Evolutionary conservation across 768 basidiomycete genomes (phyloP).

Genomic region (Leccinum arenicola): DNA sequence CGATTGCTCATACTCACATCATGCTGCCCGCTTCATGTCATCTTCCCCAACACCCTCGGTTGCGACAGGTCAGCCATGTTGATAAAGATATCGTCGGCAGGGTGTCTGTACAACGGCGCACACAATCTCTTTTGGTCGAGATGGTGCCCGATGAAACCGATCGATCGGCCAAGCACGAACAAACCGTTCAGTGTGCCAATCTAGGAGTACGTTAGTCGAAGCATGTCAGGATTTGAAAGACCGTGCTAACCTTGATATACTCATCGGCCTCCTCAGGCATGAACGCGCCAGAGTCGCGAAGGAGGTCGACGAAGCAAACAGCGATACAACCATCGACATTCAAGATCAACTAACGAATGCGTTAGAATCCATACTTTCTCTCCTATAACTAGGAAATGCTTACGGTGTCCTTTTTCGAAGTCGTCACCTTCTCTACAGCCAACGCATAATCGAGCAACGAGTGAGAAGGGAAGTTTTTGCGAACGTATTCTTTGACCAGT

Average conservation of each 20-base stretch:
- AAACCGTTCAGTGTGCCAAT: conserved; percentile 94
- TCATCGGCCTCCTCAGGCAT: conserved; percentile 94
- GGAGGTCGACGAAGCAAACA: conserved; percentile 93
- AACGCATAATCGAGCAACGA: conserved; percentile 91
- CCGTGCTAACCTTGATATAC: conserved; percentile 71
- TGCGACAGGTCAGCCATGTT: conserved; percentile 86
- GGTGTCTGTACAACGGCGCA: conserved; percentile 91
- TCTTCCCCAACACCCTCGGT: conserved; percentile 67
- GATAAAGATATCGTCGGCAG: conserved; percentile 95
- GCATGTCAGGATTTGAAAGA: background rate
- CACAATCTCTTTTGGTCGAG: conserved; percentile 95
- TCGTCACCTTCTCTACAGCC: conserved; percentile 96
- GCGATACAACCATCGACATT: conserved; percentile 97
- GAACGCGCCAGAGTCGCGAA: conserved; percentile 91
- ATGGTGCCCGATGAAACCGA: conserved; percentile 96
- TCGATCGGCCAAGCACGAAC: conserved; percentile 95
- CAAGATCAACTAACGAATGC: conserved; percentile 65
- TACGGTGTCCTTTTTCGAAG: conserved; percentile 94
- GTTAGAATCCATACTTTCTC: conserved; percentile 4
- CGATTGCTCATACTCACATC: conserved; percentile 23
- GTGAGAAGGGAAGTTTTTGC: conserved; percentile 95
- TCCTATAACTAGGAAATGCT: background rate
- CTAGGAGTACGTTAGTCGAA: conserved; percentile 23
- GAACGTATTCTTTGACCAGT: conserved; percentile 93
- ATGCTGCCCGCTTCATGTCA: conserved; percentile 13